phyloP scores from a whole-genome alignment of 208 protist species.

The Trypanosoma caninum region DNA sequence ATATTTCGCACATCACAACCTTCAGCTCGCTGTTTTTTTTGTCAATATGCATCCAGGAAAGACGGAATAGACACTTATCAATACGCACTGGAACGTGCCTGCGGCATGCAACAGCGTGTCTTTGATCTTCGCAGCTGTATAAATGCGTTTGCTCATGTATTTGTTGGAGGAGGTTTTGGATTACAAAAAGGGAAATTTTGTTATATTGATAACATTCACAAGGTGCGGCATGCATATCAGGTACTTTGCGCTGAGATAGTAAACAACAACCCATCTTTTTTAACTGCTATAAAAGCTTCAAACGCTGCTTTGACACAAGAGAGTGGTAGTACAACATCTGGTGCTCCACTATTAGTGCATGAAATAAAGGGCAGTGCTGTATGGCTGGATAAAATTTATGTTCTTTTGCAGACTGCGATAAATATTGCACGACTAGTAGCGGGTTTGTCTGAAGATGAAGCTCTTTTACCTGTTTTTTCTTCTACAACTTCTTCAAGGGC shows the following conservation, averaged over 20 bases:
- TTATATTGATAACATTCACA: slow-evolving; percentile 50
- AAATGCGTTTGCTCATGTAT: slow-evolving; percentile 27
- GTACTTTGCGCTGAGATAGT: slow-evolving; percentile 28
- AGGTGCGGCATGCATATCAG: slow-evolving; percentile 28
- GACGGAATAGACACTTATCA: slow-evolving; percentile 9
- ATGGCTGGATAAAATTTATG: slow-evolving; percentile 34
- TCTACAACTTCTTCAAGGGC: slow-evolving; percentile 16
- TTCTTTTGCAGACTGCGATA: slow-evolving; percentile 40
- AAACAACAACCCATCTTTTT: slow-evolving; percentile 21
- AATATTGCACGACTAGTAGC: slow-evolving; percentile 42
- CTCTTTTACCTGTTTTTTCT: slow-evolving; percentile 29
- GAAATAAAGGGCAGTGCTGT: neutral
- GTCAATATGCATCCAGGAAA: slow-evolving; percentile 15
- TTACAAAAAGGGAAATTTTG: slow-evolving; percentile 25
- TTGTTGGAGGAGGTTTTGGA: slow-evolving; percentile 41
- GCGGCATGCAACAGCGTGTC: slow-evolving; percentile 20
- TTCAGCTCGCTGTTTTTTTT: slow-evolving; percentile 20
- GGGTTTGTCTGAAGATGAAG: slow-evolving; percentile 41
- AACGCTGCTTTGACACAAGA: slow-evolving; percentile 17
- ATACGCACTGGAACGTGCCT: too few relatives aligned
- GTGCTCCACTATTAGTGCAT: too few relatives aligned
- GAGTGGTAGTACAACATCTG: slow-evolving; percentile 11
- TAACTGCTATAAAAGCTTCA: neutral
- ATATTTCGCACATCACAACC: slow-evolving; percentile 78
- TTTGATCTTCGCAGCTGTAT: slow-evolving; percentile 42